Percentiles rank a stretch among this genome's conserved stretches.
Conservation (phyloP, 2,329 filamentous ascomycete species). For the Ophiostoma quercus region DNA sequence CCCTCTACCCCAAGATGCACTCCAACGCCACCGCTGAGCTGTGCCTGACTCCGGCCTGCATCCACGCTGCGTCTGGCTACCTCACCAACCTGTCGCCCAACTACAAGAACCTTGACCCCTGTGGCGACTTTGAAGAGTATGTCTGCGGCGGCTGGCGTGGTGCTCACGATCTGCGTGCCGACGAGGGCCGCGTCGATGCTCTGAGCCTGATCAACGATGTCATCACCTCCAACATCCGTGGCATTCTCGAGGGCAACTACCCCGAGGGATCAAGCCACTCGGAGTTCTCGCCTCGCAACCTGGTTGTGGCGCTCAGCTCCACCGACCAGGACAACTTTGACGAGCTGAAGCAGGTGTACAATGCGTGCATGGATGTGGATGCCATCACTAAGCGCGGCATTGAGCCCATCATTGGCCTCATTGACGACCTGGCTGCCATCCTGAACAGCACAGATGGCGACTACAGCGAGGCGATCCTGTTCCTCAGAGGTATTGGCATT, state of each 20-base stretch:
- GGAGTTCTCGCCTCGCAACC: slow-evolving; percentile 42
- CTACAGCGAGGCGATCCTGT: slow-evolving; percentile 43
- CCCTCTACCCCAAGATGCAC: slow-evolving; percentile 14
- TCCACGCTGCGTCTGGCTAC: slow-evolving; percentile 58
- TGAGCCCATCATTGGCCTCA: slow-evolving; percentile 50
- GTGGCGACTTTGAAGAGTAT: slow-evolving; percentile 62
- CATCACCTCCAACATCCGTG: slow-evolving; percentile 53
- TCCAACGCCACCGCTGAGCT: slow-evolving; percentile 30
- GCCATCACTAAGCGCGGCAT: slow-evolving; percentile 51
- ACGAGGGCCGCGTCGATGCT: slow-evolving; percentile 57
- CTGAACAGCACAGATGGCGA: slow-evolving; percentile 22
- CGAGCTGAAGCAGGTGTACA: slow-evolving; percentile 59
- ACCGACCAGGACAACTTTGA: slow-evolving; percentile 59
- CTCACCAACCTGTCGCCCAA: slow-evolving; percentile 56
- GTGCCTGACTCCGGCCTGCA: slow-evolving; percentile 56
- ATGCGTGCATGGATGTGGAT: slow-evolving; percentile 60
- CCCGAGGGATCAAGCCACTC: slow-evolving; percentile 40
- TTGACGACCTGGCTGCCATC: slow-evolving; percentile 42
- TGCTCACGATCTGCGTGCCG: slow-evolving; percentile 59
- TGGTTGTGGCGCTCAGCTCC: slow-evolving; percentile 36
- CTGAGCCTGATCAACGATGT: slow-evolving; percentile 57
- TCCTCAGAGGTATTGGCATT: slow-evolving; percentile 44
- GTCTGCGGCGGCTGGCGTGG: slow-evolving; percentile 63
- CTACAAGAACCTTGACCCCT: slow-evolving; percentile 60
- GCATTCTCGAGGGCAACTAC: slow-evolving; percentile 57